These are phyloP conservation scores for Isatis tinctoria DNA, from an alignment of 345 rosid species.

Conservation along the genomic window DNA sequence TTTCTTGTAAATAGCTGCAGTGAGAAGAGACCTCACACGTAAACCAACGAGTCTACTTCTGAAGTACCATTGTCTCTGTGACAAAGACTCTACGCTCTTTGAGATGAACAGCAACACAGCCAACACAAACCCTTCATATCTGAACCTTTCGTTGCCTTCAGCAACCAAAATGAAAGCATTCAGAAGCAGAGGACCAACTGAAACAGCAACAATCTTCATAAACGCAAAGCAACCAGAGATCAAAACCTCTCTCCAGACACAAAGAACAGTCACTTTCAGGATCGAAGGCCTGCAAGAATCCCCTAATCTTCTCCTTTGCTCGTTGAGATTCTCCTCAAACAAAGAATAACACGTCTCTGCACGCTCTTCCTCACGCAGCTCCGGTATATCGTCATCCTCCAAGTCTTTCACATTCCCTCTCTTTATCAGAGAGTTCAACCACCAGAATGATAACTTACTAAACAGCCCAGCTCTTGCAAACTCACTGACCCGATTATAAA, in stretches of 20 bases:
- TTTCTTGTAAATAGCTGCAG: conserved; percentile 79
- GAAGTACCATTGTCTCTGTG: conserved; percentile 94
- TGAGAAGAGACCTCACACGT: conserved; percentile 69
- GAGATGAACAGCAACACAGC: conserved; percentile 55
- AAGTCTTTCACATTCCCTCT: conserved; percentile 64
- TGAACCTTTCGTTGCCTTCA: conserved; percentile 61
- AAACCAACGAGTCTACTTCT: conserved; percentile 77
- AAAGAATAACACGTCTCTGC: conserved; percentile 67
- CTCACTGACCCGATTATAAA: conserved; percentile 32
- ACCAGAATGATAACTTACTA: conserved; percentile 73
- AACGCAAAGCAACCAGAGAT: conserved; percentile 83
- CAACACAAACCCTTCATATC: conserved; percentile 71
- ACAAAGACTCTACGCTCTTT: conserved; percentile 69
- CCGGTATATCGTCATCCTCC: conserved; percentile 66
- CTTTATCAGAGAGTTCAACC: conserved; percentile 78
- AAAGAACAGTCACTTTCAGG: conserved; percentile 49
- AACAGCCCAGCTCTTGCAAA: conserved; percentile 69
- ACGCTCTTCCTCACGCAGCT: conserved; percentile 50
- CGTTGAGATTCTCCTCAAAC: conserved; percentile 51
- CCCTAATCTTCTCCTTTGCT: conserved; percentile 44
- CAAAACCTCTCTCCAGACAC: conserved; percentile 66
- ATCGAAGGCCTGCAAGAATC: conserved; percentile 46
- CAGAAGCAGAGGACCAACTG: conserved; percentile 84
- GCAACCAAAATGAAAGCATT: conserved; percentile 87
- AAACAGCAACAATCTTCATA: conserved; percentile 62